Evolutionary conservation across 2,329 filamentous ascomycete species (phyloP).

Genomic region (Sporothrix brunneoviolacea): DNA sequence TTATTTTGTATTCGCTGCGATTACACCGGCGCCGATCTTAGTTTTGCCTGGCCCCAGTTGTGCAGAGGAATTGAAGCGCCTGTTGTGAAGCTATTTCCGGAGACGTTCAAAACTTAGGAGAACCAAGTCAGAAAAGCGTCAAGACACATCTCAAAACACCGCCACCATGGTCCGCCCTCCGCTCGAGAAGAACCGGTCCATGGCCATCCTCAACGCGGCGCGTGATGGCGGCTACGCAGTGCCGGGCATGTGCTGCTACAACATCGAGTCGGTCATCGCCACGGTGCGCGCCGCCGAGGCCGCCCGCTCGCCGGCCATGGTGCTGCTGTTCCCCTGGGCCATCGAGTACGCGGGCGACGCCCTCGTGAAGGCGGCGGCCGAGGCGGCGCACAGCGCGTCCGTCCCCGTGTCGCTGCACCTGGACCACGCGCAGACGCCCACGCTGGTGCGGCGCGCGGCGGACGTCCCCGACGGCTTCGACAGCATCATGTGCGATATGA

Average conservation of each 20-base stretch:
- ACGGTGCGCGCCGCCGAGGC: slow-evolving; percentile 62
- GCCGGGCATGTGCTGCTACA: slow-evolving; percentile 45
- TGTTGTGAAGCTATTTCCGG: no score
- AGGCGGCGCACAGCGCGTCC: slow-evolving; percentile 47
- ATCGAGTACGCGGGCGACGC: slow-evolving; percentile 56
- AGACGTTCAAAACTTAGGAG: no score
- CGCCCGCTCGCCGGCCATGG: slow-evolving; percentile 60
- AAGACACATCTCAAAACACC: background rate
- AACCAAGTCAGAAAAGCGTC: no score
- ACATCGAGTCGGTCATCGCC: slow-evolving; percentile 43
- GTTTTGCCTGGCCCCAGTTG: no score
- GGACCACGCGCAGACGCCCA: slow-evolving; percentile 59
- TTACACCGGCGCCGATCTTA: no score
- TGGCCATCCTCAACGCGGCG: slow-evolving; percentile 52
- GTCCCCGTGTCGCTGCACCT: slow-evolving; percentile 59
- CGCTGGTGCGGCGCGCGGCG: slow-evolving; percentile 54
- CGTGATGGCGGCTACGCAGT: slow-evolving; percentile 50
- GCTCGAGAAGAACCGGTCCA: slow-evolving; percentile 42
- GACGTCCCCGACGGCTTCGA: slow-evolving; percentile 56
- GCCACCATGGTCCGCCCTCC: slow-evolving; percentile 30
- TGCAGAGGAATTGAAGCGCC: no score
- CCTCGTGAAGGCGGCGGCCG: slow-evolving; percentile 49
- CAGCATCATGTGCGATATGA: slow-evolving; percentile 70
- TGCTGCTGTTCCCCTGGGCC: slow-evolving; percentile 70
- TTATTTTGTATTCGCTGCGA: no score